phyloP scores from a whole-genome alignment of 345 rosid genomes.

The Moringa oleifera region DNA sequence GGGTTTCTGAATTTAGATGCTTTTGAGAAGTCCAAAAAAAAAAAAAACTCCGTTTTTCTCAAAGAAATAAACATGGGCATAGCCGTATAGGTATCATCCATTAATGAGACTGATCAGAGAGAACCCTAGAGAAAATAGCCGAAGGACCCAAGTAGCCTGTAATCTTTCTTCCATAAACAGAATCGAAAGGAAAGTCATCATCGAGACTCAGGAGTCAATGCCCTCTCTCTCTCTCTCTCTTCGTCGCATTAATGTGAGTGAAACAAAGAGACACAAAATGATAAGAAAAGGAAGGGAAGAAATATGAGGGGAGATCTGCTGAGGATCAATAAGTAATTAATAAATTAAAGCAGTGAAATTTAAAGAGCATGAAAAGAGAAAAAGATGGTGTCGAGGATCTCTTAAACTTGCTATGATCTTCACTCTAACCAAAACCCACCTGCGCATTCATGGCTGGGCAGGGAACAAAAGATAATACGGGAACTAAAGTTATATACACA shows the following conservation, averaged over 20 bases:
- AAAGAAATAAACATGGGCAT: not conserved
- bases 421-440: constrained; percentile 35
- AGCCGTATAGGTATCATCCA: constrained; percentile 26
- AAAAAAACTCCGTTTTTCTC: not conserved
- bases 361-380: constrained; percentile 16
- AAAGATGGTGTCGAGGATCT: constrained; percentile 8
- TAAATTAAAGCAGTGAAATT: constrained; percentile 32
- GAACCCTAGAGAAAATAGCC: constrained; percentile 36
- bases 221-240: no score
- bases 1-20: constrained; percentile 6
- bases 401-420: constrained; percentile 24
- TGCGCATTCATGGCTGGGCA: constrained; percentile 34
- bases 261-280: constrained; percentile 24
- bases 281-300: constrained; percentile 7
- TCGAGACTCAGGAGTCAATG: no score
- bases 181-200: no score
- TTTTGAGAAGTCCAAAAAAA: no score
- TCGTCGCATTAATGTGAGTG: constrained; percentile 34
- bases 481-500: constrained; percentile 37
- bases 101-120: constrained; percentile 35
- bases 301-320: constrained; percentile 7
- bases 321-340: not conserved
- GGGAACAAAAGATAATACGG: constrained; percentile 23
- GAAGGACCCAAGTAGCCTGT: constrained; percentile 15
- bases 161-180: constrained; percentile 1